Percentiles rank a stretch among this genome's conserved stretches.
Evolutionary conservation across 106 monocot genomes (phyloP).

Genomic region (Allium fistulosum): DNA sequence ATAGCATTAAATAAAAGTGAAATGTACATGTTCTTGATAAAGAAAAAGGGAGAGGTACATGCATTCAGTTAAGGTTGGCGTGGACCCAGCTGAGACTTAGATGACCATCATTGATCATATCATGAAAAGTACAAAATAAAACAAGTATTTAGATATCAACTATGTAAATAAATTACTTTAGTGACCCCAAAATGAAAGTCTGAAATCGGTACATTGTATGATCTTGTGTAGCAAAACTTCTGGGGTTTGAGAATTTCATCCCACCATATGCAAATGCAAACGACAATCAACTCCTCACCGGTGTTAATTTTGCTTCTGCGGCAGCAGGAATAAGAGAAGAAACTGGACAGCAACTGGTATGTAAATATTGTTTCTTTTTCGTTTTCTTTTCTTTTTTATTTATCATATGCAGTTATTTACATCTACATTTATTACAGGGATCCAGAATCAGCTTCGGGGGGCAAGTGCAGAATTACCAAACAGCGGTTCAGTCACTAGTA

Average conservation of each 20-base stretch:
- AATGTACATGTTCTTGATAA: too few species aligned
- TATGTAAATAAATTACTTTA: not conserved
- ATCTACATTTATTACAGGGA: constrained; percentile 30
- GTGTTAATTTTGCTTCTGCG: constrained; percentile 87
- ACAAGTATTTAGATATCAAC: not conserved
- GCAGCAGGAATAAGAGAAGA: constrained; percentile 92
- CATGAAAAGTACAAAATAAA: not conserved
- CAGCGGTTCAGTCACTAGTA: constrained; percentile 52
- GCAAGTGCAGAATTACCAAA: constrained; percentile 64
- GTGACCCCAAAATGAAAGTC: not conserved
- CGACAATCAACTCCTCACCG: constrained; percentile 41
- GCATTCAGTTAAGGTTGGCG: too few species aligned
- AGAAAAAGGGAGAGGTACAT: too few species aligned
- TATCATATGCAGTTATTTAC: not conserved
- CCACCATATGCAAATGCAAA: constrained; percentile 49
- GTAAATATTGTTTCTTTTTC: not conserved
- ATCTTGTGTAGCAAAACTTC: constrained; percentile 33
- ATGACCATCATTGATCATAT: too few species aligned
- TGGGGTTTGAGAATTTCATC: constrained; percentile 75
- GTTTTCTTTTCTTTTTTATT: not conserved
- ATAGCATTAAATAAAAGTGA: too few species aligned
- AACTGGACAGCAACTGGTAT: constrained; percentile 79
- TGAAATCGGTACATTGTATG: not conserved
- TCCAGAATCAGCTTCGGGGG: constrained; percentile 47
- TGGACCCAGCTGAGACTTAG: too few species aligned